Percentiles rank a stretch among this genome's conserved stretches.
phyloP scores from a whole-genome alignment of 352 stramenopile species.

The Globisporangium barbulae region DNA sequence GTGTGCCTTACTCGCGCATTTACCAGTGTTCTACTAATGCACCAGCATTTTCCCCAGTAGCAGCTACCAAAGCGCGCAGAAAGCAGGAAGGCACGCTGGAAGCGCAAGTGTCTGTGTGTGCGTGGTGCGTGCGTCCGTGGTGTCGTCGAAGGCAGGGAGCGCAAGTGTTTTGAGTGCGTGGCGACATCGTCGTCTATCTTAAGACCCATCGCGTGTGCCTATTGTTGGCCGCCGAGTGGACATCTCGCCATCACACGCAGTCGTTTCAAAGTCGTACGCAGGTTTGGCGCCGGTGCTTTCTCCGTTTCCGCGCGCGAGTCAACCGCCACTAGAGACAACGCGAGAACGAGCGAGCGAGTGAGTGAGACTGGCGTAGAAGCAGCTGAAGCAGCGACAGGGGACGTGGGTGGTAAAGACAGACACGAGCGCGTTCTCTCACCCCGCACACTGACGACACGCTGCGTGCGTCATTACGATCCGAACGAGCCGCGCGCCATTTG shows the following conservation, averaged over 20 bases:
- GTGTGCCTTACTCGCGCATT: too few relatives aligned
- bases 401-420: not conserved
- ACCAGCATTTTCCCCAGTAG: too few relatives aligned
- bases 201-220: not conserved
- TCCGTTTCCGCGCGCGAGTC: not conserved
- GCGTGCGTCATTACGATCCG: not conserved
- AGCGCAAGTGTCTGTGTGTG: not conserved
- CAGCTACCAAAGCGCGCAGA: too few relatives aligned
- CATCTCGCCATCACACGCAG: conserved; percentile 2
- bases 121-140: not conserved
- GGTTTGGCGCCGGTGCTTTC: not conserved
- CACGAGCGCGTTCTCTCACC: not conserved
- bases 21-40: too few relatives aligned
- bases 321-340: not conserved
- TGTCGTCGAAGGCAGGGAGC: not conserved
- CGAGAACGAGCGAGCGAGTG: not conserved
- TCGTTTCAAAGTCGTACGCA: conserved; percentile 3
- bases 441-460: not conserved
- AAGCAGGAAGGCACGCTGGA: too few relatives aligned
- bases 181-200: not conserved
- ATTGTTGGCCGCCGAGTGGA: conserved; percentile 5
- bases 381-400: not conserved
- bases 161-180: not conserved
- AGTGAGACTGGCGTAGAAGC: not conserved
- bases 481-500: not conserved